Base-by-base conservation (phyloP, 176 grass and related monocot species). In the Phragmites australis region DNA sequence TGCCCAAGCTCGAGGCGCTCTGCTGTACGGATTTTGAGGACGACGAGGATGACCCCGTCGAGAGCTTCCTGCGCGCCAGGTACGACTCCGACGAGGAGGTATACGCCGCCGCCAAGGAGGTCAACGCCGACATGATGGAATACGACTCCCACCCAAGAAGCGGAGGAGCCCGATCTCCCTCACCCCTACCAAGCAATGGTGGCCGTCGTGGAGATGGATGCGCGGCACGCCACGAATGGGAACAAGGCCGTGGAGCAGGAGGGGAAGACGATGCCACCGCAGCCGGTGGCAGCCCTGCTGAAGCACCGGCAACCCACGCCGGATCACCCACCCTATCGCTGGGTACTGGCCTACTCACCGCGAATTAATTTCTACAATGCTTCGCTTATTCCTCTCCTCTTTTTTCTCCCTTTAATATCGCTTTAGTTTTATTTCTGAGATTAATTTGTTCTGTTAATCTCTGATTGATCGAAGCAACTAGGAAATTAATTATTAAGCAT, bases 261-360 rank as follows among this genome's bases (percentile, higher is more conserved):
- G 51, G 39, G 18, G 19, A 62, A 16, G 42, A 48, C 57, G 76
- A 19, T 59, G 54, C 26, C 49, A 13, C 44, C 31, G 19, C 18
- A 32, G 30, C 29, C 60, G 12, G 0, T 31, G 29, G 44, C 8
- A 40, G 55, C 27, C 27, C 48, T 22, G 16, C 16, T 0, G 67
- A 78, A 40, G 79, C 59, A 6, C 10, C 66, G 57, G 15, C n/a
- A 42, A 15, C 82, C 65, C 26, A 82, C 78, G 31, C 90, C 86
- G 30, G 68, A 85, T 56, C 90, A 88, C 57, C 90, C 86, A 43
- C 86, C 90, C 52, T 92, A 88, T 53, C 67, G 78, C 60, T 78
- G 61, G 78, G 90, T 92, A 92, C 59, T 22, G 31, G 26, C 37
- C 42, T 68, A 64, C 76, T 49, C 47, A n/a, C 65, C 51, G 5